These are phyloP conservation scores for Peniophora sp. DNA, from an alignment of 1,284 basidiomycete genomes.

Conservation along the genomic window DNA sequence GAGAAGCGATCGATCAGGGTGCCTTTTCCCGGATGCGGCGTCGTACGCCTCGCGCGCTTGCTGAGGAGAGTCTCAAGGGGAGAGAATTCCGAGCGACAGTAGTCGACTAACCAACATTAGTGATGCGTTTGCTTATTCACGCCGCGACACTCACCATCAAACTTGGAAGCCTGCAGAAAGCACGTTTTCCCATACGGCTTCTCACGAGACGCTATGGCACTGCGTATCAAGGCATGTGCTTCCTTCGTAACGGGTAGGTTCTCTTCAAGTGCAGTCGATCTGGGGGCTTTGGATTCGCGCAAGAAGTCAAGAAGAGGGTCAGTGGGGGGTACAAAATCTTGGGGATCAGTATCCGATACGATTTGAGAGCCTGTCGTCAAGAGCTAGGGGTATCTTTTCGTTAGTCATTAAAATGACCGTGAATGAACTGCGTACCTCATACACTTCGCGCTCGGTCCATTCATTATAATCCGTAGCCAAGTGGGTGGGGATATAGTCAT, in stretches of 20 bases:
- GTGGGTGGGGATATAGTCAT: constrained; percentile 9
- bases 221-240: background rate
- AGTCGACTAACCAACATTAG: background rate
- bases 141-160: background rate
- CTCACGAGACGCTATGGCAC: background rate
- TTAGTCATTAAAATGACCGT: too few relatives aligned
- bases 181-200: background rate
- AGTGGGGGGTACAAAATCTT: constrained; percentile 7
- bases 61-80: background rate
- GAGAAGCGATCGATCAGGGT: background rate
- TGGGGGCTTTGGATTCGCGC: background rate
- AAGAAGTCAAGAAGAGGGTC: constrained; percentile 9
- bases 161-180: background rate
- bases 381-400: constrained; percentile 2
- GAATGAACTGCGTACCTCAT: constrained; percentile 5
- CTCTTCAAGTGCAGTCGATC: background rate
- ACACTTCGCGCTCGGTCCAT: constrained; percentile 8
- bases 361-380: constrained; percentile 4
- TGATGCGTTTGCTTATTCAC: background rate
- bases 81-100: background rate
- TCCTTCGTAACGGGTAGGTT: background rate
- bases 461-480: constrained; percentile 9
- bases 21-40: background rate
- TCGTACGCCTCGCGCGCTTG: background rate
- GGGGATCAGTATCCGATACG: constrained; percentile 7